These are phyloP conservation scores for Aureobasidium sp. DNA, from an alignment of 2,329 filamentous ascomycete species.

Conservation along the genomic window DNA sequence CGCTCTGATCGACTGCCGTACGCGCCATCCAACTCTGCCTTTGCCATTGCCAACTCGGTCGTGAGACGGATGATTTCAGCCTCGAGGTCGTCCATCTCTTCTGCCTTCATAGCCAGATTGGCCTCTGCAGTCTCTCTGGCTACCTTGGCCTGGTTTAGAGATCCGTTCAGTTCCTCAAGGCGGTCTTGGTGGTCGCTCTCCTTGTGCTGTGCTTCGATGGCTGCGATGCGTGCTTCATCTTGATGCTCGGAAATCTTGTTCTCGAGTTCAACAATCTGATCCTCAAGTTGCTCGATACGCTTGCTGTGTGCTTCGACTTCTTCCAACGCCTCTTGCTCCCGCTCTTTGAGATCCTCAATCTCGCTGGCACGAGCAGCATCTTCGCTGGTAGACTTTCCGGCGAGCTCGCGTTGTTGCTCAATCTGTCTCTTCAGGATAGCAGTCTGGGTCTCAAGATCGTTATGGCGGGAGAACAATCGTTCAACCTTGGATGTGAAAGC, in stretches of 20 bases:
- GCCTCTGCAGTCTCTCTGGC: constrained; percentile 18
- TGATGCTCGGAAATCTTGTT: constrained; percentile 19
- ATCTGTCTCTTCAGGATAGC: constrained; percentile 83
- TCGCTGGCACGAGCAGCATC: constrained; percentile 29
- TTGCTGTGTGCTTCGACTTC: constrained; percentile 22
- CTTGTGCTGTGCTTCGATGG: constrained; percentile 28
- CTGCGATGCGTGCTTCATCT: constrained; percentile 27
- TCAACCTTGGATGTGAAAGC: constrained; percentile 74
- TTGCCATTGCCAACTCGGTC: constrained; percentile 79
- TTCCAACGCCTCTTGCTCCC: constrained; percentile 21
- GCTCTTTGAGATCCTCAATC: constrained; percentile 12
- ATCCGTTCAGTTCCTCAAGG: constrained; percentile 11
- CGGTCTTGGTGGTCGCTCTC: constrained; percentile 22
- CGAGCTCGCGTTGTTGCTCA: constrained; percentile 88
- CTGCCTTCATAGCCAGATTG: constrained; percentile 18
- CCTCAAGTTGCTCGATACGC: constrained; percentile 22
- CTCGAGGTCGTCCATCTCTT: constrained; percentile 39
- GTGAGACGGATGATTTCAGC: constrained; percentile 56
- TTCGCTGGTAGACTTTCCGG: constrained; percentile 69
- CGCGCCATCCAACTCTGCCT: constrained; percentile 86
- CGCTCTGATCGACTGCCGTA: constrained; percentile 70
- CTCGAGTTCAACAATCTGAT: constrained; percentile 24
- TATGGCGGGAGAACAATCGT: constrained; percentile 68
- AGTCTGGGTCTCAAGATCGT: constrained; percentile 76
- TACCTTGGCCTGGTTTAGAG: constrained; percentile 14